Evolutionary conservation across 2,329 filamentous ascomycete species (phyloP).

Genomic region (Calonectria crousiana): DNA sequence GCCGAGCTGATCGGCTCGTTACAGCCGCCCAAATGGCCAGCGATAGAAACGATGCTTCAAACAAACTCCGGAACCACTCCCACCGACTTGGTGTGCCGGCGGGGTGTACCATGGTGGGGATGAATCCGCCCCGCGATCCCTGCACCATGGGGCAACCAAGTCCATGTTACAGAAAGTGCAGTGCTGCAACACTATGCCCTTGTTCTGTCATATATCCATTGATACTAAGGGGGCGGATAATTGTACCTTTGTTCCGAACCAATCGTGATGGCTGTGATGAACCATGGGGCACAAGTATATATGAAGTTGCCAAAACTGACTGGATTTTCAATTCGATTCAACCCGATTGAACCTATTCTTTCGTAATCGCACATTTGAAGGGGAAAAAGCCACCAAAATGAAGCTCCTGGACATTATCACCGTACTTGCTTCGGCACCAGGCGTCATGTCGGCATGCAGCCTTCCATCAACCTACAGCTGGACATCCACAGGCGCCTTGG

Average conservation of each 20-base stretch:
- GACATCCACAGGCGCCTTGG: slow-evolving; percentile 23
- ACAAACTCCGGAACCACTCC: not conserved
- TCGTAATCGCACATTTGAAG: too few species aligned
- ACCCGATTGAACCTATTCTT: not conserved
- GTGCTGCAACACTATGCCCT: not conserved
- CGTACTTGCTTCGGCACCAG: not conserved
- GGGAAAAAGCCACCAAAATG: not conserved
- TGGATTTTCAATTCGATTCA: not conserved
- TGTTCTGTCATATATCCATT: not conserved
- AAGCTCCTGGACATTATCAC: not conserved
- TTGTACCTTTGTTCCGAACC: not conserved
- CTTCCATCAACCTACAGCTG: slow-evolving; percentile 29
- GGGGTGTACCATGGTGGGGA: not conserved
- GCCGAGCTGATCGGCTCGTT: not conserved
- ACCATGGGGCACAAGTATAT: not conserved
- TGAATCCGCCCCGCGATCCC: not conserved
- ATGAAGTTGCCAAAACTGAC: not conserved
- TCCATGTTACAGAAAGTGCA: not conserved
- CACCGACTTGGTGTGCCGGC: not conserved
- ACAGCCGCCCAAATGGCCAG: not conserved
- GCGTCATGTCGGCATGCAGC: slow-evolving; percentile 9
- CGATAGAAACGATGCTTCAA: not conserved
- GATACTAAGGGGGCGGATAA: not conserved
- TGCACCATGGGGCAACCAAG: not conserved
- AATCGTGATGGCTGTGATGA: not conserved